Evolutionary conservation across 2,329 filamentous ascomycete genomes (phyloP).

Genomic region (Exophiala aquamarina): DNA sequence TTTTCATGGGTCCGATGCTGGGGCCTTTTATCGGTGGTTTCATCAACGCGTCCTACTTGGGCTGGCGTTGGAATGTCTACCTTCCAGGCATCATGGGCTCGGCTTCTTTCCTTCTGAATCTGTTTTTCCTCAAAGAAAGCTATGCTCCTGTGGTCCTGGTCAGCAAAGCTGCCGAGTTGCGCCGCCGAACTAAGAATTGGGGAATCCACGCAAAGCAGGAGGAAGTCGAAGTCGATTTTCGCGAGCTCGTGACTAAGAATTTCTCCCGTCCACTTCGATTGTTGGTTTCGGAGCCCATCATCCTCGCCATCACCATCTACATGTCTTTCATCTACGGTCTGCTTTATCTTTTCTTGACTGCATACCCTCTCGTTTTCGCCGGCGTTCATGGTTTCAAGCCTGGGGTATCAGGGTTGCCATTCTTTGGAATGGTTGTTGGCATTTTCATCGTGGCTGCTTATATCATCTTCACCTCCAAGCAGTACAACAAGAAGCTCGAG

Average conservation of each 20-base stretch:
- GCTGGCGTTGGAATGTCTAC: constrained; percentile 58
- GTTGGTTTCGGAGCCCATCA: constrained; percentile 46
- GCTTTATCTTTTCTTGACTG: constrained; percentile 35
- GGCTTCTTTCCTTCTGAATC: constrained; percentile 45
- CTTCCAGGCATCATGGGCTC: constrained; percentile 59
- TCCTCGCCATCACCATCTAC: constrained; percentile 41
- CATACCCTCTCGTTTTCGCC: constrained; percentile 36
- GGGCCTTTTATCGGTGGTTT: constrained; percentile 58
- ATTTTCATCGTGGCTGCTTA: constrained; percentile 66
- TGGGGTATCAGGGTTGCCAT: constrained; percentile 73
- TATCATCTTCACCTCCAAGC: constrained; percentile 64
- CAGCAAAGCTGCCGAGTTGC: constrained; percentile 54
- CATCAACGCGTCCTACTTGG: constrained; percentile 47
- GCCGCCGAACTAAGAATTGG: constrained; percentile 59
- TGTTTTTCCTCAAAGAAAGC: constrained; percentile 58
- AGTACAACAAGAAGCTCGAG: constrained; percentile 67
- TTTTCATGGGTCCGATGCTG: constrained; percentile 53
- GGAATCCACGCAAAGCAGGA: constrained; percentile 61
- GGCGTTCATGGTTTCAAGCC: constrained; percentile 66
- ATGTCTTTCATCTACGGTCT: constrained; percentile 36
- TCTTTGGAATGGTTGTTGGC: constrained; percentile 79
- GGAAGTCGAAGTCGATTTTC: constrained; percentile 54
- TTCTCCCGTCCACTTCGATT: constrained; percentile 49
- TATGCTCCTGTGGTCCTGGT: constrained; percentile 61
- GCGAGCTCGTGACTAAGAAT: constrained; percentile 52